phyloP scores from a whole-genome alignment of 352 stramenopile genomes.

The Globisporangium camurandrum region DNA sequence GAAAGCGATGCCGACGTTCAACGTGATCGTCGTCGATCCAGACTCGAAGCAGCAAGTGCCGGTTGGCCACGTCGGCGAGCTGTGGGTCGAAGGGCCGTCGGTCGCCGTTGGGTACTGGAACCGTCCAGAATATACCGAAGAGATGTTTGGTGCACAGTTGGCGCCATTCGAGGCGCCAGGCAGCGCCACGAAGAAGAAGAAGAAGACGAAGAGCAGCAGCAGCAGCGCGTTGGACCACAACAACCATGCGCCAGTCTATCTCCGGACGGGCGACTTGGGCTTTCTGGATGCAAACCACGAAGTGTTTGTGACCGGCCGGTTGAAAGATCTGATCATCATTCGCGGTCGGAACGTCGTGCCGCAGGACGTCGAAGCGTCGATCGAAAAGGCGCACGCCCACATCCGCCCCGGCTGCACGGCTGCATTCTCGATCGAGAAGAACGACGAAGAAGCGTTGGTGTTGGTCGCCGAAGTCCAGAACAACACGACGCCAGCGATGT shows the following conservation, averaged over 20 bases:
- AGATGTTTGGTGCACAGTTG: conserved; percentile 61
- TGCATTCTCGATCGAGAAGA: conserved; percentile 76
- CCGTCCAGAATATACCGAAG: conserved; percentile 49
- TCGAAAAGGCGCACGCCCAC: conserved; percentile 53
- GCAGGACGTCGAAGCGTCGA: conserved; percentile 69
- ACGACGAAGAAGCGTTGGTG: conserved; percentile 66
- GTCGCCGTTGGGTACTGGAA: conserved; percentile 73
- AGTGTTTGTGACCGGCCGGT: conserved; percentile 65
- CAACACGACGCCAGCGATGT: conserved; percentile 38
- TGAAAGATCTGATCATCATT: conserved; percentile 85
- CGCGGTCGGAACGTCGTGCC: conserved; percentile 70
- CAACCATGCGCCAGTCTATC: too few species aligned
- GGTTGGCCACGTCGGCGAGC: conserved; percentile 79
- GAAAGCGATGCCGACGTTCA: conserved; percentile 70
- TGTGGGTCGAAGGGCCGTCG: conserved; percentile 89
- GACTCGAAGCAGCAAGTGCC: conserved; percentile 37
- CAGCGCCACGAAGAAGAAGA: too few species aligned
- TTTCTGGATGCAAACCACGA: conserved; percentile 54
- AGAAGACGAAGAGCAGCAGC: too few species aligned
- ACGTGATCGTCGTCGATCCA: conserved; percentile 56
- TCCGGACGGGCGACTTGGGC: conserved; percentile 73
- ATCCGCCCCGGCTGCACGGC: conserved; percentile 68
- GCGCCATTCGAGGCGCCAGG: conserved; percentile 27
- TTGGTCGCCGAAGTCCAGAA: conserved; percentile 74
- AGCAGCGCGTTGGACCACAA: too few species aligned